Base-by-base conservation (phyloP, 2,329 filamentous ascomycete species). In the Fusarium tjaetaba region DNA sequence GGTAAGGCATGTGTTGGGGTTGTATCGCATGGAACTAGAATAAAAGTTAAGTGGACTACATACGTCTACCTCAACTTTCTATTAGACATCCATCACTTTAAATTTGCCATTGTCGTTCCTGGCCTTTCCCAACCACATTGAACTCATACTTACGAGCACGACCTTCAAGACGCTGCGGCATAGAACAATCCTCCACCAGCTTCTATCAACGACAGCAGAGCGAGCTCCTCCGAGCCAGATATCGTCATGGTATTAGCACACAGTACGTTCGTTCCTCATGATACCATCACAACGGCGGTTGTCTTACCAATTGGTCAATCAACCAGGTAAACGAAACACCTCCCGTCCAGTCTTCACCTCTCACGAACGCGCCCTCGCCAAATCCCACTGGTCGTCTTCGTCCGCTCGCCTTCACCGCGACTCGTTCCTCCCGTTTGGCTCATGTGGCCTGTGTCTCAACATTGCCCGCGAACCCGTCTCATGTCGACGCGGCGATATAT, bases 321-420 rank as follows among this genome's bases (percentile, higher is more conserved):
- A 11, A 34, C 8, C 75, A 91, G 89, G 89, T 80, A 97, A 97
- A 85, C 91, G 94, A 77, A 97, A 98, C 84, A 97, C 95, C 49
- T 96, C 94, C 49, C 91, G 96, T 49, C 92, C 95, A 46, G 95
- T 98, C 83, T 98, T 98, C 86, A 98, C 96, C 39, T 92, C 94
- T 30, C 91, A 98, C 84, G 96, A 98, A 85, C 92, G 96, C 75
- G 89, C 89, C 58, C 89, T 96, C 56, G 92, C 97, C 68, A 94
- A 95, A 79, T 89, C 90, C 24, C 90, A 91, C 76, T 98, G 96
- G 95, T 91, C 92, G 76, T 90, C 92, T 14, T 93, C 92, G 74
- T 91, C 92, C 58, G 94, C 95, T n/a, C 93, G 94, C 59, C 90
- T 98, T 39, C 91, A 89, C 28, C 93, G 96, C 79, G 96, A 98